Conservation (phyloP, 495 filamentous ascomycete species). For the Penicilliopsis zonata region DNA sequence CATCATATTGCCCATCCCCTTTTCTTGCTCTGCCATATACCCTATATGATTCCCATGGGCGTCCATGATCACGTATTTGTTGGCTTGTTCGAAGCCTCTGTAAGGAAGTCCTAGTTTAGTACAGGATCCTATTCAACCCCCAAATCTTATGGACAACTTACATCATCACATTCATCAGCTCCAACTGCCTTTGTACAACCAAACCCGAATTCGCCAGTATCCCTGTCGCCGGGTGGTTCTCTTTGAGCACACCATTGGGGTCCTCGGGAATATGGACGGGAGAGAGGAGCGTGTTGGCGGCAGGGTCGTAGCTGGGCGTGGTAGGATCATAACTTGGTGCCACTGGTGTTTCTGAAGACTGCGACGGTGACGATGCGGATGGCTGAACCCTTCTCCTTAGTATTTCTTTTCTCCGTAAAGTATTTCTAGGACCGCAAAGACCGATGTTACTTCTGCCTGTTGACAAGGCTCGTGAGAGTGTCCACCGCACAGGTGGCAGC, state of each 20-base stretch:
- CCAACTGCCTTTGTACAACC: constrained; percentile 53
- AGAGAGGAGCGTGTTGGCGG: constrained; percentile 35
- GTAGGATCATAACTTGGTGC: constrained; percentile 3
- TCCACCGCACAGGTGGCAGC: constrained; percentile 9
- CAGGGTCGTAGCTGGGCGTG: constrained; percentile 21
- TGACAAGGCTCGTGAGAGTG: constrained; percentile 17
- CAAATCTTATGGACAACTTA: constrained; percentile 12
- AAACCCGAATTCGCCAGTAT: constrained; percentile 51
- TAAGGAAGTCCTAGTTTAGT: not conserved
- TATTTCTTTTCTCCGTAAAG: constrained; percentile 13
- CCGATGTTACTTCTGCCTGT: constrained; percentile 16
- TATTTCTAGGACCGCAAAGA: constrained; percentile 20
- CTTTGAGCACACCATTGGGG: constrained; percentile 47
- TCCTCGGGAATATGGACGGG: constrained; percentile 52
- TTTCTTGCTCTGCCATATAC: constrained; percentile 57
- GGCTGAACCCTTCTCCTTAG: constrained; percentile 4
- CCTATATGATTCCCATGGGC: constrained; percentile 56
- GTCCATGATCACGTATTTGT: constrained; percentile 62
- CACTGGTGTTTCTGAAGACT: constrained; percentile 3
- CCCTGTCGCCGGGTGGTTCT: constrained; percentile 44
- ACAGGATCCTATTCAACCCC: not conserved
- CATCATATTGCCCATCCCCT: constrained; percentile 44
- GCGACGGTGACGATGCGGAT: not conserved
- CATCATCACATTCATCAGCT: constrained; percentile 61
- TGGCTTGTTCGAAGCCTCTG: constrained; percentile 60